phyloP scores from a whole-genome alignment of 495 filamentous ascomycete species.

The Xylaria flabelliformis region DNA sequence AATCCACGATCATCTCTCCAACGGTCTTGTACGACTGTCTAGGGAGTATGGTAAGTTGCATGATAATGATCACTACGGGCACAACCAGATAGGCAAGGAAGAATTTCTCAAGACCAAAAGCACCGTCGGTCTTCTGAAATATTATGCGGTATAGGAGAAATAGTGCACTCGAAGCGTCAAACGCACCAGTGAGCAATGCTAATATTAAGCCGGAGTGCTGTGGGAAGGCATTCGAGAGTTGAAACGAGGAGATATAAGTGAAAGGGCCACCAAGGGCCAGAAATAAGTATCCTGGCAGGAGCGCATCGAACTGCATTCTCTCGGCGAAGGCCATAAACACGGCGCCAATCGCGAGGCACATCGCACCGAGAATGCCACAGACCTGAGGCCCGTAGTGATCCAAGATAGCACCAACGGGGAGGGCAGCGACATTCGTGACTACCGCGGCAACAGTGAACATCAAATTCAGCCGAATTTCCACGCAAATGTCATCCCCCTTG shows the following conservation, averaged over 20 bases:
- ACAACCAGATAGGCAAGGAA: conserved; percentile 80
- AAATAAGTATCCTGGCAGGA: conserved; percentile 80
- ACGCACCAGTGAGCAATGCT: conserved; percentile 84
- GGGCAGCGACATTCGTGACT: conserved; percentile 76
- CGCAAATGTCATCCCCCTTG: conserved; percentile 60
- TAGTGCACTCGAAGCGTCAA: conserved; percentile 86
- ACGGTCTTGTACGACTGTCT: conserved; percentile 84
- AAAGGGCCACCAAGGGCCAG: conserved; percentile 88
- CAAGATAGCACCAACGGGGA: conserved; percentile 85
- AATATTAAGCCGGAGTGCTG: conserved; percentile 84
- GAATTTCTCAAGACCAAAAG: conserved; percentile 71
- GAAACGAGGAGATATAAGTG: conserved; percentile 89
- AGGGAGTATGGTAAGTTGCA: conserved; percentile 80
- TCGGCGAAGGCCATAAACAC: conserved; percentile 73
- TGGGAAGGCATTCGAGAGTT: conserved; percentile 92
- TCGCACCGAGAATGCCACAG: conserved; percentile 73
- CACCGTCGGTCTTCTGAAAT: conserved; percentile 66
- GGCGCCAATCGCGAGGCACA: conserved; percentile 73
- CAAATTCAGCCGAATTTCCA: conserved; percentile 84
- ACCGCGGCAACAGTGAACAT: conserved; percentile 97
- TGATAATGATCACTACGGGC: conserved; percentile 69
- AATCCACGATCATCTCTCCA: conserved; percentile 78
- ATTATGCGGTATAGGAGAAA: conserved; percentile 85
- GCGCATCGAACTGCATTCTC: conserved; percentile 69
- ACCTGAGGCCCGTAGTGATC: conserved; percentile 83